Evolutionary conservation across 768 basidiomycete genomes (phyloP).

Genomic region (Calocera cornea): DNA sequence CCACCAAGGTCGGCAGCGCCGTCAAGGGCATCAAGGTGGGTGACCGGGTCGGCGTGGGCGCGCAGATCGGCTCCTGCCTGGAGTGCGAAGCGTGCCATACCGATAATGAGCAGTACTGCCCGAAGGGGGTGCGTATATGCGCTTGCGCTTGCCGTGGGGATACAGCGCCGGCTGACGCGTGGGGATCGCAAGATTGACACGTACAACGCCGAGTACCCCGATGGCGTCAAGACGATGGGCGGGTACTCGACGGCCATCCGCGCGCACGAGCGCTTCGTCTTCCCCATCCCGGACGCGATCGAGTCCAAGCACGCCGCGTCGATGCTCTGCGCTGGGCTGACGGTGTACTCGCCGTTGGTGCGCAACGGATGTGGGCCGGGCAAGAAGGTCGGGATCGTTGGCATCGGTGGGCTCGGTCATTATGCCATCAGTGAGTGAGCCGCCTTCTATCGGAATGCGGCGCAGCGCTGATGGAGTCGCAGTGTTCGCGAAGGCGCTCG

Average conservation of each 20-base stretch:
- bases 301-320: slow-evolving; percentile 43
- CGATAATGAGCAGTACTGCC: slow-evolving; percentile 46
- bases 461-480: slow-evolving; percentile 27
- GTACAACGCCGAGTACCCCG: slow-evolving; percentile 14
- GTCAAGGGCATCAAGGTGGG: slow-evolving; percentile 44
- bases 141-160: too few relatives aligned
- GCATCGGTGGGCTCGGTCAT: slow-evolving; percentile 43
- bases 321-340: slow-evolving; percentile 53
- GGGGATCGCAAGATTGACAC: neutral
- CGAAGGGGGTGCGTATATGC: slow-evolving; percentile 31
- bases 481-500: slow-evolving; percentile 40
- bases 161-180: too few relatives aligned
- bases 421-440: slow-evolving; percentile 8
- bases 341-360: slow-evolving; percentile 46
- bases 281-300: slow-evolving; percentile 43
- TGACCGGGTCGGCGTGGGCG: slow-evolving; percentile 40
- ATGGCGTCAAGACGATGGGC: slow-evolving; percentile 18
- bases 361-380: slow-evolving; percentile 44
- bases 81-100: slow-evolving; percentile 36
- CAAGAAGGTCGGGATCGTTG: slow-evolving; percentile 51
- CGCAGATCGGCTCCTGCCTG: slow-evolving; percentile 42
- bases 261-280: slow-evolving; percentile 37
- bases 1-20: slow-evolving; percentile 39
- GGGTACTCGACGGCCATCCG: slow-evolving; percentile 40
- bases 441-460: slow-evolving; percentile 6